Percentiles rank a stretch among this genome's conserved stretches.
These are phyloP conservation scores for cucumber (Cucumis sativus) DNA, from an alignment of 306 rosid genomes.

Conservation along the genomic window Cucumber_9930_V3 NC_026656.2:21245501-21246000, in stretches of 20 bases:
- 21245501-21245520: too few relatives aligned
- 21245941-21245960: slow-evolving; percentile 84
- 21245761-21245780: neutral
- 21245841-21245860: neutral
- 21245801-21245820: neutral
- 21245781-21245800: neutral
- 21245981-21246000: slow-evolving; percentile 64
- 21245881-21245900: neutral
- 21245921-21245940: slow-evolving; percentile 30
- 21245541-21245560: too few relatives aligned
- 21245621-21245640: too few relatives aligned
- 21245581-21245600: too few relatives aligned
- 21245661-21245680: too few relatives aligned
- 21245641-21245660: too few relatives aligned
- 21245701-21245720: neutral
- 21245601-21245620: too few relatives aligned
- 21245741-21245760: neutral
- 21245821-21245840: neutral
- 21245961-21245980: slow-evolving; percentile 96
- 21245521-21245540: too few relatives aligned
- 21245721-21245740: neutral
- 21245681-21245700: too few relatives aligned
- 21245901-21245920: neutral
- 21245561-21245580: too few relatives aligned
- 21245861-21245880: neutral